These are phyloP conservation scores for Yamadazyma phyllophila DNA, from an alignment of 805 yeast genomes.

Conservation along the genomic window DNA sequence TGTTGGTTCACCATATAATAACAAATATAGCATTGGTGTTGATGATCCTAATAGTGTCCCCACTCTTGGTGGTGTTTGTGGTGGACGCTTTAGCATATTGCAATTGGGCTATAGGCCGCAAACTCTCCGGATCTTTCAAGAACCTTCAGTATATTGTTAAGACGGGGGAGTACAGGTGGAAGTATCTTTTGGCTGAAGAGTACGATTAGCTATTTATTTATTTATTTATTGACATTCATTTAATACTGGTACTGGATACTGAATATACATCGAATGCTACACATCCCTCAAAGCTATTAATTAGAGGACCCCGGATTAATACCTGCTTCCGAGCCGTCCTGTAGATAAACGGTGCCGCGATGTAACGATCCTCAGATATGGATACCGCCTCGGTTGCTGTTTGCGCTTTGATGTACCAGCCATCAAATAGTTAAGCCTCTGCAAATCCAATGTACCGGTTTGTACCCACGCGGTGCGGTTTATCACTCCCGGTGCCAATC, in stretches of 20 bases:
- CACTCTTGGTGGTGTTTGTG: conserved; percentile 1
- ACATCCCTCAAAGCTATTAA: not conserved
- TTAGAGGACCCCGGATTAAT: too few relatives aligned
- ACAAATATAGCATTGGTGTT: not conserved
- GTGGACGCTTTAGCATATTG: conserved; percentile 1
- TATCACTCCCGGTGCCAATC: too few relatives aligned
- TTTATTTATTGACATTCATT: not conserved
- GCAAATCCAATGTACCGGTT: not conserved
- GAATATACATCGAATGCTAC: too few relatives aligned
- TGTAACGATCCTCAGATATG: not conserved
- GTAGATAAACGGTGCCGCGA: not conserved
- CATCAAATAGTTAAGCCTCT: not conserved
- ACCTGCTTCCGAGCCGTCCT: not conserved
- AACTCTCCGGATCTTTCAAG: not conserved
- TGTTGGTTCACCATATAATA: not conserved
- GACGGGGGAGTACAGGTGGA: not conserved
- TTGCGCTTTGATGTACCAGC: not conserved
- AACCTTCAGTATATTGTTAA: not conserved
- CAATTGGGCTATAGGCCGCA: not conserved
- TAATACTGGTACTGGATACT: conserved; percentile 2
- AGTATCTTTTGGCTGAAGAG: conserved; percentile 3
- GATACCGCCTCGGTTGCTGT: not conserved
- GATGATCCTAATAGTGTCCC: conserved; percentile 3
- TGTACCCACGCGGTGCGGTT: too few relatives aligned
- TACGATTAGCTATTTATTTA: too few relatives aligned